Conservation (phyloP, 2,329 filamentous ascomycete species). For the Cercospora zeae-maydis region DNA sequence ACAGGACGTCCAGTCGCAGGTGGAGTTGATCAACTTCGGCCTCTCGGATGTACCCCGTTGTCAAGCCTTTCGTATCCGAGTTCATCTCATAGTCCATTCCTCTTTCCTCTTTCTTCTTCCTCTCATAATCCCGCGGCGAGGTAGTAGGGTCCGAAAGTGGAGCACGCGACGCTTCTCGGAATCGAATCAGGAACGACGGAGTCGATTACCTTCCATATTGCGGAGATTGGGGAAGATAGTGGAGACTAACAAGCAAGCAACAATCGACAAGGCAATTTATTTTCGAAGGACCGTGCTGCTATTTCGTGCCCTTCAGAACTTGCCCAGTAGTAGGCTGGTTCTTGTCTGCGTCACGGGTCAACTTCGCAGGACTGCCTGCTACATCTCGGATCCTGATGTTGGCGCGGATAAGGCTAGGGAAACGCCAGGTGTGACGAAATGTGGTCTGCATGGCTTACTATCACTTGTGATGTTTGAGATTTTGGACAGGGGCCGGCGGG, state of each 20-base stretch:
- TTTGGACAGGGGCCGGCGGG: not conserved
- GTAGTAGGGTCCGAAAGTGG: not conserved
- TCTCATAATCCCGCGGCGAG: not conserved
- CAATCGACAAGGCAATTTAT: not conserved
- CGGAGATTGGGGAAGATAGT: not conserved
- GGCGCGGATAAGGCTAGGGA: not conserved
- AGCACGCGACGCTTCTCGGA: not conserved
- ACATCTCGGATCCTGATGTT: not conserved
- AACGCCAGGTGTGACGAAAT: not conserved
- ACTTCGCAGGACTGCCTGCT: not conserved
- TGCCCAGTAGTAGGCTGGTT: no score
- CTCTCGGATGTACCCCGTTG: not conserved
- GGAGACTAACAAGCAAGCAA: not conserved
- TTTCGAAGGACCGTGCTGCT: not conserved
- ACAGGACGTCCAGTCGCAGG: not conserved
- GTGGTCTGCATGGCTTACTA: not conserved
- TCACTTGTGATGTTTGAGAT: constrained; percentile 1
- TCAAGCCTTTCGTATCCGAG: constrained; percentile 7
- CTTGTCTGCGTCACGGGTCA: not conserved
- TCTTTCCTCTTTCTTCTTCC: not conserved
- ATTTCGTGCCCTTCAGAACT: no score
- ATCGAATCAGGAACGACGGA: not conserved
- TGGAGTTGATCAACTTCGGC: constrained; percentile 4
- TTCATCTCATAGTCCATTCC: constrained; percentile 12
- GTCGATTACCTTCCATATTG: not conserved